These are phyloP conservation scores for Echeveria elegans DNA, from an alignment of 164 flowering plant species.

Conservation along the genomic window DNA sequence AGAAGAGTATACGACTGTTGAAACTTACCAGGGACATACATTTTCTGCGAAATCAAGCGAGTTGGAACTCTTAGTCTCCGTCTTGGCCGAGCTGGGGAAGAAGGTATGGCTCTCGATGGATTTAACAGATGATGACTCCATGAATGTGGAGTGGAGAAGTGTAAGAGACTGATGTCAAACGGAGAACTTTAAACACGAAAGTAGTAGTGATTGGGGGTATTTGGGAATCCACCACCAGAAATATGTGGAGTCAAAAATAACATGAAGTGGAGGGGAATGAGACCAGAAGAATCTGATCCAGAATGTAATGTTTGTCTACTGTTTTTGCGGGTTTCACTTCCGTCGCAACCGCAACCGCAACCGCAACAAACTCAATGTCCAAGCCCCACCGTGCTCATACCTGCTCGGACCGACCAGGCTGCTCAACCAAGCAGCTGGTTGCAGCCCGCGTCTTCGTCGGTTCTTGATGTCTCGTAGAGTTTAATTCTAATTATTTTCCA, in stretches of 20 bases:
- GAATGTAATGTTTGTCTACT: no score
- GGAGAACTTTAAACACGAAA: no score
- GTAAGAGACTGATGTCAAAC: not conserved
- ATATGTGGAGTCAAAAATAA: not conserved
- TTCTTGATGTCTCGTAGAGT: no score
- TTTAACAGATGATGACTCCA: slow-evolving; percentile 38
- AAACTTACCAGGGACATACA: slow-evolving; percentile 78
- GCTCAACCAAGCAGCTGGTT: no score
- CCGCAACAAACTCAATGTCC: no score
- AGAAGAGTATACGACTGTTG: slow-evolving; percentile 20
- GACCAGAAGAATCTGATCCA: not conserved
- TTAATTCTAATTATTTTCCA: no score
- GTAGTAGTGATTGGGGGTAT: not conserved
- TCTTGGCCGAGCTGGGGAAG: slow-evolving; percentile 21
- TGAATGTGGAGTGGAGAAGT: slow-evolving; percentile 7
- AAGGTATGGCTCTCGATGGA: slow-evolving; percentile 18
- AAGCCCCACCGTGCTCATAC: no score
- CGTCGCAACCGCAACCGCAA: not conserved
- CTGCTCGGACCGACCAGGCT: no score
- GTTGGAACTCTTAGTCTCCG: slow-evolving; percentile 23
- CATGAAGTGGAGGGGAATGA: not conserved
- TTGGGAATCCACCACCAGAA: not conserved
- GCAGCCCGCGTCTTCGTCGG: no score
- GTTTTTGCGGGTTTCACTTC: not conserved
- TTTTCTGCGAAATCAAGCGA: slow-evolving; percentile 52